phyloP scores from a whole-genome alignment of 2,329 filamentous ascomycete species.

The Aspergillus fructus region DNA sequence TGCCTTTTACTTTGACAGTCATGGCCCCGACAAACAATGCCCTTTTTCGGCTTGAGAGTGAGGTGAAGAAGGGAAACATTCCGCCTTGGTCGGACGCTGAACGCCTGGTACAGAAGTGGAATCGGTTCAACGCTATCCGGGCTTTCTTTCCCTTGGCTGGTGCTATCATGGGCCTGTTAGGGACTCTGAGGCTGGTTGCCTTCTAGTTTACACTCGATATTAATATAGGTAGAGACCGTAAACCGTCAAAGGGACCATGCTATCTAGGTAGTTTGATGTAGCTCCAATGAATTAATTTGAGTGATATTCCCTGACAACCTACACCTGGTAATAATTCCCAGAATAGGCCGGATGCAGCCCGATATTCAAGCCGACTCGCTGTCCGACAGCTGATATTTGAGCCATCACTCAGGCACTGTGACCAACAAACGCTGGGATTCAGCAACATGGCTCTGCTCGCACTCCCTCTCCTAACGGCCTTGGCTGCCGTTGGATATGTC shows the following conservation, averaged over 20 bases:
- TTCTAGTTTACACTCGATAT: background rate
- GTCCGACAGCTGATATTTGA: background rate
- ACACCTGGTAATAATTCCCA: no score
- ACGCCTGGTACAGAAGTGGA: background rate
- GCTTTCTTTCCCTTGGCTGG: background rate
- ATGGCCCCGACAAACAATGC: background rate
- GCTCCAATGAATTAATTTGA: no score
- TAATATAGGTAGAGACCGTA: no score
- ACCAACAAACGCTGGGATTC: background rate
- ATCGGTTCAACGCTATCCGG: background rate
- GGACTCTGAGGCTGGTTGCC: background rate
- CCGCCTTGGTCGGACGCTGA: background rate
- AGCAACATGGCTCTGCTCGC: background rate
- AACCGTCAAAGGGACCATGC: no score
- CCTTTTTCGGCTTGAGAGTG: background rate
- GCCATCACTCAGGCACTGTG: background rate
- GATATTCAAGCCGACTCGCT: background rate
- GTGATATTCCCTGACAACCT: no score
- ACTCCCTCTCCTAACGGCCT: background rate
- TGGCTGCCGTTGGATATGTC: background rate
- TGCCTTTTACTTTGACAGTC: background rate
- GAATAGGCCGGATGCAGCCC: no score
- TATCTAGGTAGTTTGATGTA: no score
- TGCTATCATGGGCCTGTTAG: background rate
- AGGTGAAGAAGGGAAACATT: background rate